A percentile compares a stretch with the other conserved stretches of the same genome.
Conservation (phyloP, 495 filamentous ascomycete species). For the Trypethelium eluteriae region DNA sequence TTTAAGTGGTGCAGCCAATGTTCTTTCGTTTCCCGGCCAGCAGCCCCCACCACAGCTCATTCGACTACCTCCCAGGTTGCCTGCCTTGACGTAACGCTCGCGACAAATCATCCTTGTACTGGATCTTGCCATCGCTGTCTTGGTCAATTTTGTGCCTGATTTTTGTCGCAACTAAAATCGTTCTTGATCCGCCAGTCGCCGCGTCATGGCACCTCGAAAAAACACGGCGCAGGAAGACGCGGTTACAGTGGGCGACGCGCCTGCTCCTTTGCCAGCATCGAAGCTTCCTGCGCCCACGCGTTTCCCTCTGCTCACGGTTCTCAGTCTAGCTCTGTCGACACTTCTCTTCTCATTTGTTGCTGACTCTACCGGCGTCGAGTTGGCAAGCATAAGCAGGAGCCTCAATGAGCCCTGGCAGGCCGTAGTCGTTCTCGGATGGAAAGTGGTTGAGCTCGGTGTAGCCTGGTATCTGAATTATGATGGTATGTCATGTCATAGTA, state of each 20-base stretch:
- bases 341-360: slow-evolving; percentile 50
- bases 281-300: slow-evolving; percentile 48
- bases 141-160: too few relatives aligned
- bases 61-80: too few relatives aligned
- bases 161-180: background rate
- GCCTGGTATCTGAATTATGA: slow-evolving; percentile 67
- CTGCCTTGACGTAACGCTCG: too few relatives aligned
- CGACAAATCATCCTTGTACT: too few relatives aligned
- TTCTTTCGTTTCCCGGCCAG: slow-evolving; percentile 8
- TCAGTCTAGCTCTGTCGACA: slow-evolving; percentile 55
- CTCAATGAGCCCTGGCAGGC: slow-evolving; percentile 55
- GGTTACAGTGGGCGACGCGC: background rate
- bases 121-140: too few relatives aligned
- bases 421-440: slow-evolving; percentile 56
- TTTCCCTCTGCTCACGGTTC: slow-evolving; percentile 55
- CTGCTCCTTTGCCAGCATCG: slow-evolving; percentile 20
- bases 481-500: slow-evolving; percentile 38
- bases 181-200: background rate
- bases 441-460: slow-evolving; percentile 57
- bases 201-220: background rate
- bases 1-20: background rate
- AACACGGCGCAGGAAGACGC: background rate
- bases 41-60: background rate
- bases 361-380: slow-evolving; percentile 46
- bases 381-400: slow-evolving; percentile 54